A percentile compares a stretch with the other conserved stretches of the same genome.
Evolutionary conservation across 2,329 filamentous ascomycete species (phyloP).

Genomic region (Geosmithia flava): DNA sequence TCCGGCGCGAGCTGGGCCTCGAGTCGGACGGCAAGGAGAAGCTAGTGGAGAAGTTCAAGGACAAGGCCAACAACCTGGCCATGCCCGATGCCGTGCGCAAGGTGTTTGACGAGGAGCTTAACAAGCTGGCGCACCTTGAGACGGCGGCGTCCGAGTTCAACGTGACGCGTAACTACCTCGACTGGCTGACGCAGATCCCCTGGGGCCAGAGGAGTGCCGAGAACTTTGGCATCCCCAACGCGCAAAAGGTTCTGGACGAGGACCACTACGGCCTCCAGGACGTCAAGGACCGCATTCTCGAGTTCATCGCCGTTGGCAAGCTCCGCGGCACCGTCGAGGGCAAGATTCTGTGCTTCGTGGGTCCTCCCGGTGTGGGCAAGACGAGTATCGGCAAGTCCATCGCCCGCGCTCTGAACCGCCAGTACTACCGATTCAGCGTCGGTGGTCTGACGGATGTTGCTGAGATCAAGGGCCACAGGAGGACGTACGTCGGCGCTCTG

Average conservation of each 20-base stretch:
- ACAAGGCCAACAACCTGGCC: slow-evolving; percentile 82
- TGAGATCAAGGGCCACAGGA: slow-evolving; percentile 94
- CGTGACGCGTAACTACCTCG: slow-evolving; percentile 93
- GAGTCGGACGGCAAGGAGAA: slow-evolving; percentile 98
- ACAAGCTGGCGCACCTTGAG: slow-evolving; percentile 91
- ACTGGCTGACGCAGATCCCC: slow-evolving; percentile 96
- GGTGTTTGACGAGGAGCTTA: slow-evolving; percentile 96
- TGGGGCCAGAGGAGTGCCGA: slow-evolving; percentile 94
- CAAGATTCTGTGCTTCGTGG: slow-evolving; percentile 96
- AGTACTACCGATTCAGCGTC: slow-evolving; percentile 98
- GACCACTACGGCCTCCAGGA: slow-evolving; percentile 96
- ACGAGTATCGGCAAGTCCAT: slow-evolving; percentile 99
- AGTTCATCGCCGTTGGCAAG: slow-evolving; percentile 97
- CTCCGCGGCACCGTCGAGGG: slow-evolving; percentile 93
- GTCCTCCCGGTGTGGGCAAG: slow-evolving; percentile 94
- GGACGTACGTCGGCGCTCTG: slow-evolving; percentile 91
- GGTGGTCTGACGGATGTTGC: slow-evolving; percentile 94
- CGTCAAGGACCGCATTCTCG: slow-evolving; percentile 94
- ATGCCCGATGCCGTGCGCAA: slow-evolving; percentile 97
- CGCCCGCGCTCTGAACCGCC: slow-evolving; percentile 80
- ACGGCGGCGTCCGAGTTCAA: slow-evolving; percentile 97
- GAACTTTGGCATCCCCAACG: slow-evolving; percentile 91
- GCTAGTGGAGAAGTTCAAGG: slow-evolving; percentile 92
- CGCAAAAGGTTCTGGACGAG: slow-evolving; percentile 81
- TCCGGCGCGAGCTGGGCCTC: slow-evolving; percentile 85